Conservation (phyloP, 2,329 filamentous ascomycete genomes). For the Cylindrodendrum hubeiense region DNA sequence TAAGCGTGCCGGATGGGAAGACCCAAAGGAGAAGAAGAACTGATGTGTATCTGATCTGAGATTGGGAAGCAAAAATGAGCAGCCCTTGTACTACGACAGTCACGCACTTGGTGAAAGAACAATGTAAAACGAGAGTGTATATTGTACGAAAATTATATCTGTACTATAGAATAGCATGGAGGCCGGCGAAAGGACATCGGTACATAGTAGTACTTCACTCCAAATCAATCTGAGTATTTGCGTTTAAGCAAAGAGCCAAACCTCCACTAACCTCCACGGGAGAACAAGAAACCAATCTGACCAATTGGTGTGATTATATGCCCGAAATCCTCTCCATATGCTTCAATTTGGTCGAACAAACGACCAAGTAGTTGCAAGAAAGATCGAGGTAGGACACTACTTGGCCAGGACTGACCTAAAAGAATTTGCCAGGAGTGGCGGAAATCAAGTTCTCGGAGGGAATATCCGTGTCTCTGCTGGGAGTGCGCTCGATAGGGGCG, state of each 20-base stretch:
- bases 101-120: conserved; percentile 22
- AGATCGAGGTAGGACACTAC: conserved; percentile 22
- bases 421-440: conserved; percentile 66
- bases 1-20: conserved; percentile 49
- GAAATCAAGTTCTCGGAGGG: conserved; percentile 40
- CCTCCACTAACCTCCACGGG: not conserved
- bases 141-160: conserved; percentile 43
- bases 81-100: not conserved
- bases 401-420: conserved; percentile 50
- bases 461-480: conserved; percentile 47
- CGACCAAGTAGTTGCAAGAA: not conserved
- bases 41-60: conserved; percentile 7
- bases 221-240: conserved; percentile 31
- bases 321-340: not conserved
- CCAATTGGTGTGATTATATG: not conserved
- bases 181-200: conserved; percentile 36
- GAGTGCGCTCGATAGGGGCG: conserved; percentile 54
- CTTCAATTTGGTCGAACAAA: not conserved
- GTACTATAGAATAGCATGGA: conserved; percentile 46
- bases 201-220: conserved; percentile 34
- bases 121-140: conserved; percentile 37
- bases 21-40: conserved; percentile 34
- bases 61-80: not conserved
- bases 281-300: not conserved
- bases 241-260: conserved; percentile 12